Evolutionary conservation across 192 early-diverging fungal species (phyloP).

Genomic region (Backusella liffmaniae): DNA sequence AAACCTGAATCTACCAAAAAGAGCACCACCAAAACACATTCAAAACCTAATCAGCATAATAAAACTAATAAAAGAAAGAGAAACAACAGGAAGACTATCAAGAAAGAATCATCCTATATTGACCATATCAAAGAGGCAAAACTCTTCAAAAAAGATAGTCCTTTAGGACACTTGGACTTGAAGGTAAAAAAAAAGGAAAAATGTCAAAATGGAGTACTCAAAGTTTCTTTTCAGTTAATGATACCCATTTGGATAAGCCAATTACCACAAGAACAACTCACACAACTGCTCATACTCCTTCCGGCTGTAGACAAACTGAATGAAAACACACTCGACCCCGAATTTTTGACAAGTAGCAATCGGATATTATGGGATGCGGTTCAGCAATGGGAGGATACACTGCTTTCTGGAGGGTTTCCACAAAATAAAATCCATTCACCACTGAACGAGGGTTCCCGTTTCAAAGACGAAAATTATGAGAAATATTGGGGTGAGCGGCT

Average conservation of each 20-base stretch:
- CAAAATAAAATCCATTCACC: neutral
- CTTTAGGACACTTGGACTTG: too few species aligned
- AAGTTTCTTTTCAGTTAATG: neutral
- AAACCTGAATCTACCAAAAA: too few species aligned
- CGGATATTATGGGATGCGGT: neutral
- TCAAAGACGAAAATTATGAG: slow-evolving; percentile 6
- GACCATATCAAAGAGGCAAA: too few species aligned
- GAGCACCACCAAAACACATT: too few species aligned
- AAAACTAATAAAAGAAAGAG: too few species aligned
- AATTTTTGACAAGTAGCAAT: neutral
- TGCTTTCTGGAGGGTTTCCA: neutral
- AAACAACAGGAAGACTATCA: too few species aligned
- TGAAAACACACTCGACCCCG: neutral
- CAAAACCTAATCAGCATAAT: too few species aligned
- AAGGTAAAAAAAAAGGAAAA: too few species aligned
- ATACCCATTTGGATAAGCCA: neutral
- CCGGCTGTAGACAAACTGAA: neutral
- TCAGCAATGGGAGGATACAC: neutral
- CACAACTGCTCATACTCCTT: neutral
- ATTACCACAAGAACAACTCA: neutral
- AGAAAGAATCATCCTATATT: too few species aligned
- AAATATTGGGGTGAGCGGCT: slow-evolving; percentile 7
- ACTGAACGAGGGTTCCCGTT: neutral
- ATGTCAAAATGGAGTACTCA: too few species aligned
- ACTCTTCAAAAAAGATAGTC: too few species aligned